Evolutionary conservation across 768 basidiomycete species (phyloP), one percentile per base, ranked within the genome.

Genomic region (Xerocomus brunneocitrinus): DNA sequence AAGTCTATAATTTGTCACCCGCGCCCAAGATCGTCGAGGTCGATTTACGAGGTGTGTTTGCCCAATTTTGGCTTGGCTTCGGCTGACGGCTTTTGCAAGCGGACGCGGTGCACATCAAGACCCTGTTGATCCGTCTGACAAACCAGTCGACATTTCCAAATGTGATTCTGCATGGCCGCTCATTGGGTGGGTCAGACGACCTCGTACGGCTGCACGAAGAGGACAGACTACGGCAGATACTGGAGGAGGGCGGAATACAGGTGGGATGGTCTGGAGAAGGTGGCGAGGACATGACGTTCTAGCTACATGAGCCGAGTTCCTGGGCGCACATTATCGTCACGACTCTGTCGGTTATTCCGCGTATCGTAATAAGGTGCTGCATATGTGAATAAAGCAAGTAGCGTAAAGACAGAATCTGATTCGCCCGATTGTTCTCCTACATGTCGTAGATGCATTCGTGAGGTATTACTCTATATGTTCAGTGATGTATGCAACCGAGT

Each of bases 91-190:
- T 4, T 24, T 32, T 9, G 10, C 41, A 19, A 89, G 85, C 78
- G 55, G 89, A 91, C 60, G 72, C 76, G 1, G 71, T 73, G 8
- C 71, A 81, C 28, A 75, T 92, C 57, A 91, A 92, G 67, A 67
- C 73, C 9, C 70, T 91, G 30, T 72, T 92, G 45, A 74, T 73
- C 8, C 82, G 89, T 35, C 67, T 91, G 30, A 92, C 89, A 2
- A 69, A 71, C 3, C 85, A 76, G 13, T 67, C 76, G 7, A 91
- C 90, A 4, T 89, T 91, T 65, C 90, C 90, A 1, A 92, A 92
- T 57, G 72, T 88, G 50, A 59, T 92, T 27, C 61, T 91, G 12
- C 74, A 75, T 19, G 89, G 88, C 8, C 74, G 71, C 44, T 81
- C 81, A 6, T 71, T 89, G 3, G 84, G 86, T 9, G 88, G 88